phyloP scores from a whole-genome alignment of 305 asterid genomes.

The Rubia tinctorum region DNA sequence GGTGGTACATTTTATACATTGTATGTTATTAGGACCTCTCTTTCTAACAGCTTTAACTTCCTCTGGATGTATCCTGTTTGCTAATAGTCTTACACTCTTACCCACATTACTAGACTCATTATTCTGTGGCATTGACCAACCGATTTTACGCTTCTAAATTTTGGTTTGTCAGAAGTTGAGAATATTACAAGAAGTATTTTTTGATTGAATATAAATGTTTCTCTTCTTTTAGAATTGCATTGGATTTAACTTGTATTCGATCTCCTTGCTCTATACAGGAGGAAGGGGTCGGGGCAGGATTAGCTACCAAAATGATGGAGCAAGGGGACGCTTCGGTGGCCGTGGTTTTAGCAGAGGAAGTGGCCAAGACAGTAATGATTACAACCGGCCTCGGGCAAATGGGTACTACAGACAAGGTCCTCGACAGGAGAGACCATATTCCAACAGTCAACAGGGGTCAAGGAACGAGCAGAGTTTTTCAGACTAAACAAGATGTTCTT shows the following conservation, averaged over 20 bases:
- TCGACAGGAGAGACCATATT: slow-evolving; percentile 42
- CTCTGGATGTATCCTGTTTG: neutral
- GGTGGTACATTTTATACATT: neutral
- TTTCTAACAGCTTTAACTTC: neutral
- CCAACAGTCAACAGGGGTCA: slow-evolving; percentile 40
- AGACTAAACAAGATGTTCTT: slow-evolving; percentile 30
- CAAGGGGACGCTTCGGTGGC: slow-evolving; percentile 63
- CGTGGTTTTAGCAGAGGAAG: slow-evolving; percentile 46
- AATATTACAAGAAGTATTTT: neutral
- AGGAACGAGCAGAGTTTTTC: slow-evolving; percentile 37
- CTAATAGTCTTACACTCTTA: neutral
- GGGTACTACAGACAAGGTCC: slow-evolving; percentile 57
- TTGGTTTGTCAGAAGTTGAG: neutral
- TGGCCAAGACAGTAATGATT: slow-evolving; percentile 48
- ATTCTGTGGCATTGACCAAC: neutral
- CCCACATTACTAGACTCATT: neutral
- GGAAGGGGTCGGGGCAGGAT: slow-evolving; percentile 76
- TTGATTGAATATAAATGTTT: neutral
- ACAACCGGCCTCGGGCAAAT: slow-evolving; percentile 58
- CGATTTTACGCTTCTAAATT: neutral
- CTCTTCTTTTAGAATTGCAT: neutral
- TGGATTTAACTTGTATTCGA: neutral
- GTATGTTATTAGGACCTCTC: neutral
- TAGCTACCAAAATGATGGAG: slow-evolving; percentile 55
- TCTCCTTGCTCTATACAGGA: slow-evolving; percentile 38